Evolutionary conservation across 2,329 filamentous ascomycete species (phyloP).

Genomic region (Zymoseptoria crescenta): DNA sequence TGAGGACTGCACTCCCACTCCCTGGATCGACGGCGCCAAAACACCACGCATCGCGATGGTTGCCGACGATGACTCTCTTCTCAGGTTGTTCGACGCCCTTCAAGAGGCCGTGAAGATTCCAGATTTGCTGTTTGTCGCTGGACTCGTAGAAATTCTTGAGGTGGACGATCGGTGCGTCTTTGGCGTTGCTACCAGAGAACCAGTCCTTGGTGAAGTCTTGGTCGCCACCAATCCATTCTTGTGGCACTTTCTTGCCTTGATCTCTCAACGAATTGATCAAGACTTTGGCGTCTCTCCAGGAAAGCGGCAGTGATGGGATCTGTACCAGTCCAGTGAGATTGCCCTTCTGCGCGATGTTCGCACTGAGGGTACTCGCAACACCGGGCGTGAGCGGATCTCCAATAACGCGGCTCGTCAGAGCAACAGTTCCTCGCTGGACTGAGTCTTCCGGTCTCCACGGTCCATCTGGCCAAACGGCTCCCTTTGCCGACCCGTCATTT

Average conservation of each 20-base stretch:
- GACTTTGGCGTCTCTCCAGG: constrained; percentile 80
- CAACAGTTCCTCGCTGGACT: constrained; percentile 75
- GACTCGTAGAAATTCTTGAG: constrained; percentile 85
- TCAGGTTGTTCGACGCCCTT: constrained; percentile 72
- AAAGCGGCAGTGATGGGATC: constrained; percentile 83
- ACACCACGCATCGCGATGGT: constrained; percentile 87
- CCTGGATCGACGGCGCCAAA: constrained; percentile 81
- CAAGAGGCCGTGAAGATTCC: constrained; percentile 83
- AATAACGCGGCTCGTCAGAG: constrained; percentile 70
- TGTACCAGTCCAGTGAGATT: constrained; percentile 65
- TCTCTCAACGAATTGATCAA: constrained; percentile 70
- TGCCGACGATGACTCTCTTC: constrained; percentile 83
- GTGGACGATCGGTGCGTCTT: constrained; percentile 56
- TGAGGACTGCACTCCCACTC: constrained; percentile 80
- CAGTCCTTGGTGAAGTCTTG: constrained; percentile 58
- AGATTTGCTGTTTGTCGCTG: constrained; percentile 71
- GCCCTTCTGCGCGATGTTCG: constrained; percentile 59
- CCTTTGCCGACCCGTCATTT: constrained; percentile 72
- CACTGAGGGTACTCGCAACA: constrained; percentile 62
- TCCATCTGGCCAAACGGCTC: constrained; percentile 66
- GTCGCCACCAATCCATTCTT: constrained; percentile 68
- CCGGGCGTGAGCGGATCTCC: constrained; percentile 92
- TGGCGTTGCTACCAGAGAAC: constrained; percentile 59
- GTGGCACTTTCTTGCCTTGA: constrained; percentile 59
- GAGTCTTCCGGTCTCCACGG: constrained; percentile 73